phyloP scores from a whole-genome alignment of 2,329 filamentous ascomycete genomes.

The Septoria linicola region DNA sequence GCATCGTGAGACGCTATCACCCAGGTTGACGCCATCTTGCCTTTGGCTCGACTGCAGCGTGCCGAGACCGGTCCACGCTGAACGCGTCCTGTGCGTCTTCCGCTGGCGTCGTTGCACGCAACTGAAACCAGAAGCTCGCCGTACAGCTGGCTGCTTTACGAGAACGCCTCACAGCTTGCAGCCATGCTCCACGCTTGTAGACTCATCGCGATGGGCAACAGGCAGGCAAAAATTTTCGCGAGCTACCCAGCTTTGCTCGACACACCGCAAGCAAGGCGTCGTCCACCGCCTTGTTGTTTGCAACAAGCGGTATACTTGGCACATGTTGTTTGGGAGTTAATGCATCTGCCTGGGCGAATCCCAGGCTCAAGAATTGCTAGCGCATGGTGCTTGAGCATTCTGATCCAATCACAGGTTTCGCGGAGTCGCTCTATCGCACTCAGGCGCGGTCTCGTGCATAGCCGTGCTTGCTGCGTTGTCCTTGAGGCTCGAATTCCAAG shows the following conservation, averaged over 20 bases:
- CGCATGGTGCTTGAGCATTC: background rate
- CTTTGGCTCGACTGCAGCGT: slow-evolving; percentile 3
- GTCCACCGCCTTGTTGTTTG: slow-evolving; percentile 17
- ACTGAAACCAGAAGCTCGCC: slow-evolving; percentile 4
- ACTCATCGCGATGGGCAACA: slow-evolving; percentile 2
- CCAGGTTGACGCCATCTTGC: slow-evolving; percentile 11
- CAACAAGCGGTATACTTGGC: slow-evolving; percentile 20
- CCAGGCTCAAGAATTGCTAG: slow-evolving; percentile 7
- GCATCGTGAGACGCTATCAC: slow-evolving; percentile 5
- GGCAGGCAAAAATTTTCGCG: slow-evolving; percentile 14
- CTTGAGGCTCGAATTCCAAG: slow-evolving; percentile 3
- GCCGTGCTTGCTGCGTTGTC: slow-evolving; percentile 13
- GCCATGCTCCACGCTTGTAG: background rate
- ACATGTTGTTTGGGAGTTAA: slow-evolving; percentile 13
- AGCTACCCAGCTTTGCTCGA: slow-evolving; percentile 12
- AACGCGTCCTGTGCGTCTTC: background rate
- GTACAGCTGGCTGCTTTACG: background rate
- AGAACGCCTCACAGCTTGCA: background rate
- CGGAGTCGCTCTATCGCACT: slow-evolving; percentile 8
- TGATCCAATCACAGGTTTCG: slow-evolving; percentile 7
- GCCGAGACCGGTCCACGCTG: slow-evolving; percentile 2
- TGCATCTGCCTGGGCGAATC: slow-evolving; percentile 17
- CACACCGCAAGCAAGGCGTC: slow-evolving; percentile 12
- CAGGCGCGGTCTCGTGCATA: slow-evolving; percentile 13
- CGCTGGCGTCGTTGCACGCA: slow-evolving; percentile 12